phyloP scores from a whole-genome alignment of 1,139 yeast species.

The Wickerhamomyces sp. region DNA sequence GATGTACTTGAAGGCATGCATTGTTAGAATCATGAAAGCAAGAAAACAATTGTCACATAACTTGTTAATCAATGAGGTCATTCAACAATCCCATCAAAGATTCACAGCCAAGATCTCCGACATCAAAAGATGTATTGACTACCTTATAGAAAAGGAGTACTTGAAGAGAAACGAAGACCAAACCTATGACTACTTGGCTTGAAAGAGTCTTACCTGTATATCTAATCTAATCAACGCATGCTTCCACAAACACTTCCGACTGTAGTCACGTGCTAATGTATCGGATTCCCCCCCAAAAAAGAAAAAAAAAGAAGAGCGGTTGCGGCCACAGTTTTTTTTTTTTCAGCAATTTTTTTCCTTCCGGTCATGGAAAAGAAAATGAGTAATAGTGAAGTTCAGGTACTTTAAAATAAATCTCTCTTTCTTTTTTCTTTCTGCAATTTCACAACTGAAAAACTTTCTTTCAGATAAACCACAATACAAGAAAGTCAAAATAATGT shows the following conservation, averaged over 20 bases:
- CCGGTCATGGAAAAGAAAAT: background rate
- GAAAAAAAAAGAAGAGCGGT: background rate
- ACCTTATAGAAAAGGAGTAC: conserved; percentile 81
- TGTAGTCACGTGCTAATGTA: too few species aligned
- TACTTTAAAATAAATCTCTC: too few species aligned
- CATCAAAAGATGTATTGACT: conserved; percentile 82
- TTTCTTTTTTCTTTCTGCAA: background rate
- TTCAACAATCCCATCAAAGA: conserved; percentile 79
- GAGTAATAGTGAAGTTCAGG: background rate
- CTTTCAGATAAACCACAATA: background rate
- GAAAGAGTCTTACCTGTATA: background rate
- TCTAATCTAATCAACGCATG: too few species aligned
- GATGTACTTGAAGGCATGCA: conserved; percentile 83
- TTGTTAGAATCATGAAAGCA: conserved; percentile 95
- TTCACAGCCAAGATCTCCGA: conserved; percentile 84
- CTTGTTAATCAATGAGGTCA: conserved; percentile 80
- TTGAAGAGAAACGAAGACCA: conserved; percentile 73
- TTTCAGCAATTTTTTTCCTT: background rate
- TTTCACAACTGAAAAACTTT: background rate
- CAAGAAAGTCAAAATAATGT: conserved; percentile 11
- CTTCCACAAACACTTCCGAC: too few species aligned
- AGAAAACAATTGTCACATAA: conserved; percentile 77
- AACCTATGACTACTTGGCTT: conserved; percentile 74
- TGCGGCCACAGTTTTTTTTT: background rate
- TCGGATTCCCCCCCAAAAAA: background rate